These are phyloP conservation scores for Trichoderma orchidacearum DNA, from an alignment of 495 filamentous ascomycete species.

Conservation along the genomic window DNA sequence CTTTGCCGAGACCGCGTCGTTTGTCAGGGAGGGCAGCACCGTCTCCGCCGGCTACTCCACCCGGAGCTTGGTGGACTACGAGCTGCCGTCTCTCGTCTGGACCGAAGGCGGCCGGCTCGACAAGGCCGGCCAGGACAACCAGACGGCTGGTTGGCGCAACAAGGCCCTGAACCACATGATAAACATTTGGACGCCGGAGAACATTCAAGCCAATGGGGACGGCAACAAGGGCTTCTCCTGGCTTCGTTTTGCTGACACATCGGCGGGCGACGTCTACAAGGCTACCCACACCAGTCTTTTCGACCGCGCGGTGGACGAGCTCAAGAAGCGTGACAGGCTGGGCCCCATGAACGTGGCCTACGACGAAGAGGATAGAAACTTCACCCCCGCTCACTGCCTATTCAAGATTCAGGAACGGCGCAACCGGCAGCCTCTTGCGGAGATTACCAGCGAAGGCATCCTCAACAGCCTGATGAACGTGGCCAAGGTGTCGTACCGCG, in stretches of 20 bases:
- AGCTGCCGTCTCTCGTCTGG: constrained; percentile 66
- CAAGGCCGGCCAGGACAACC: constrained; percentile 61
- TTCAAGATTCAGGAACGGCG: constrained; percentile 65
- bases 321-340: constrained; percentile 37
- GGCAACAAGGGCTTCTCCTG: constrained; percentile 67
- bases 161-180: constrained; percentile 64
- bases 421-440: constrained; percentile 49
- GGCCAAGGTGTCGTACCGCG: constrained; percentile 48
- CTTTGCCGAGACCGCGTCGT: constrained; percentile 90
- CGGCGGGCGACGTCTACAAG: constrained; percentile 52
- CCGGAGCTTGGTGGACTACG: constrained; percentile 72
- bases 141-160: constrained; percentile 57
- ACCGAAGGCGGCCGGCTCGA: constrained; percentile 61
- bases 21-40: constrained; percentile 73
- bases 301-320: constrained; percentile 45
- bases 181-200: constrained; percentile 79
- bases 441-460: constrained; percentile 59
- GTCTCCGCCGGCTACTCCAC: constrained; percentile 79
- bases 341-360: constrained; percentile 27
- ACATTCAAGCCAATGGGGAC: constrained; percentile 46
- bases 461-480: constrained; percentile 69
- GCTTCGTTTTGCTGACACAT: constrained; percentile 74
- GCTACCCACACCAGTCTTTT: constrained; percentile 43
- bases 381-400: constrained; percentile 57
- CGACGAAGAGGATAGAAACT: constrained; percentile 40